phyloP scores from a whole-genome alignment of 768 basidiomycete genomes.

The Suillus hirtellus region DNA sequence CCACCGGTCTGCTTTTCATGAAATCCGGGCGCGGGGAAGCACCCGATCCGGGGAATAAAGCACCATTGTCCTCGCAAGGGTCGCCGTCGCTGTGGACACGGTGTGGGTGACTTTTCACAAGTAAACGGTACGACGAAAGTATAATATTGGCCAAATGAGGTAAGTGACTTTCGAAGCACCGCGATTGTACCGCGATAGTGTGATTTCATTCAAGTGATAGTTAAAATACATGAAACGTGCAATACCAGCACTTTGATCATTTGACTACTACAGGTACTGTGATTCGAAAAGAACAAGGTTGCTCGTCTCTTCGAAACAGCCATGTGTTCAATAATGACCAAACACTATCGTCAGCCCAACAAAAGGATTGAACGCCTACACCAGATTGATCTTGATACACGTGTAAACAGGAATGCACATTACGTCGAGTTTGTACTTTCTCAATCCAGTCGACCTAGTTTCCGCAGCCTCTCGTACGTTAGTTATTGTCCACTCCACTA shows the following conservation, averaged over 20 bases:
- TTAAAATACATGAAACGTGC: too few relatives aligned
- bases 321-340: neutral
- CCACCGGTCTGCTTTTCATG: neutral
- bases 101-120: constrained; percentile 10
- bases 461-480: neutral
- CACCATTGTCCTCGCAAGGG: constrained; percentile 26
- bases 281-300: neutral
- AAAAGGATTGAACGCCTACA: neutral
- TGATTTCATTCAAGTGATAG: neutral
- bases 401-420: neutral
- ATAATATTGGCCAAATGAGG: constrained; percentile 16
- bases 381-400: neutral
- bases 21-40: neutral
- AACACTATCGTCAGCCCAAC: neutral
- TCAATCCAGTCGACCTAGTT: neutral
- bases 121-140: constrained; percentile 8
- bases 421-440: neutral
- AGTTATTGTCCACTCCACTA: neutral
- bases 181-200: neutral
- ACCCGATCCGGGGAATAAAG: constrained; percentile 23
- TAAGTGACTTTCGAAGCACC: constrained; percentile 11
- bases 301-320: neutral
- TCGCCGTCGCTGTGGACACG: constrained; percentile 8
- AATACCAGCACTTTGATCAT: neutral
- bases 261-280: neutral